Evolutionary conservation across 768 basidiomycete genomes (phyloP), one percentile per base, ranked within the genome.

Genomic region (Panus rudis): DNA sequence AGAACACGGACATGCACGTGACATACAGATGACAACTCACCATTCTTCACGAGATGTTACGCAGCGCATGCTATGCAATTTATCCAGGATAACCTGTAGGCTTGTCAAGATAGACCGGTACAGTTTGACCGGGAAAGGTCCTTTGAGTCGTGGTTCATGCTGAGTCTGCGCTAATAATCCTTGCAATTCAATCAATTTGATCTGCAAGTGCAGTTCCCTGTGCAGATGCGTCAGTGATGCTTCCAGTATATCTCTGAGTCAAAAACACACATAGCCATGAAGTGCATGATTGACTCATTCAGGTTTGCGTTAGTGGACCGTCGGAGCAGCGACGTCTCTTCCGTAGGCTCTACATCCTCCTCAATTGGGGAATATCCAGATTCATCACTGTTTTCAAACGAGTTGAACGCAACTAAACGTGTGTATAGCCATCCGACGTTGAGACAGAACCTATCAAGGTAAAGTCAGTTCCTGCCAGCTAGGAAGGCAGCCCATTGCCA

Each of bases 11-110:
- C 14, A 13, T 16, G 46, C 20, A 14, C 16, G 26, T 10, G 51
- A 50, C 42, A 53, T 30, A 38, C 14, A 25, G 7, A 47, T 25
- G 22, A n/a, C 37, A 31, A 60, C 76, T 42, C 40, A 86, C 92
- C 93, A 97, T 68, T 94, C 92, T 61, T 94, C 89, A 30, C 90
- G 75, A 0, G 91, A 92, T 4, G 89, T 96, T n/a, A 97, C 93
- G 59, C 91, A 93, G 22, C 93, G 78, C 86, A 98, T 96, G 51
- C 89, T 88, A 60, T 98, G 96, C 44, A 99, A 64, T 57, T 77
- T 82, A 55, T 93, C 92, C 48, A 94, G 64, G 24, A 93, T 91
- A 1, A 79, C 80, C 60, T 94, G 90, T 49, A 92, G 55, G 53
- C 86, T 85, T 1, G 79, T 83, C 63, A 92, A 66, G 49, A 92